These are phyloP conservation scores for Hypholoma sublateritium DNA, from an alignment of 768 basidiomycete genomes.

Conservation along the genomic window DNA sequence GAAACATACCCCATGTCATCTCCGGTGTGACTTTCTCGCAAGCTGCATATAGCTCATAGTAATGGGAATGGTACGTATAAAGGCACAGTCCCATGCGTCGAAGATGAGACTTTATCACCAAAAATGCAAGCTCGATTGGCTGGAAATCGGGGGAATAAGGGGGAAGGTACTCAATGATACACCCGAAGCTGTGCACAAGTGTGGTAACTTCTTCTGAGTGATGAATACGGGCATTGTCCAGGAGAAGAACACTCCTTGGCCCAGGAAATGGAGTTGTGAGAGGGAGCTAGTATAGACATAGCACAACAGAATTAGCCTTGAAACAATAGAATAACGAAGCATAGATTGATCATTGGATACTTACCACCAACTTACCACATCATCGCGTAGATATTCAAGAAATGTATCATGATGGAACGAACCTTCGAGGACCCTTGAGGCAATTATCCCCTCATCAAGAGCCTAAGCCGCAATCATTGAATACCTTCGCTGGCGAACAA, in stretches of 20 bases:
- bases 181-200: conserved; percentile 16
- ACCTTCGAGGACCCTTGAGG: conserved; percentile 20
- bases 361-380: conserved; percentile 7
- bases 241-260: conserved; percentile 14
- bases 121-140: conserved; percentile 30
- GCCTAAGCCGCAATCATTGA: conserved; percentile 20
- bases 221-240: conserved; percentile 12
- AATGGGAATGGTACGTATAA: background rate
- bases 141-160: conserved; percentile 33
- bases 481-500: conserved; percentile 17
- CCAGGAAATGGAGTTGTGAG: conserved; percentile 16
- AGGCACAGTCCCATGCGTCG: conserved; percentile 1
- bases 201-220: conserved; percentile 17
- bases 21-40: conserved; percentile 10
- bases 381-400: conserved; percentile 14
- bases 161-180: conserved; percentile 23
- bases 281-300: conserved; percentile 15
- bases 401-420: conserved; percentile 16
- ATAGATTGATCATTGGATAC: too few species aligned
- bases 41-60: conserved; percentile 8
- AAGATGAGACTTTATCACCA: conserved; percentile 18
- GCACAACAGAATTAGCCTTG: too few species aligned
- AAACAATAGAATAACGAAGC: too few species aligned
- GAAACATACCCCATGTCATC: conserved; percentile 14
- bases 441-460: conserved; percentile 23